These are phyloP conservation scores for Magnolia officinalis DNA, from an alignment of 164 flowering plant species.

Conservation along the genomic window DNA sequence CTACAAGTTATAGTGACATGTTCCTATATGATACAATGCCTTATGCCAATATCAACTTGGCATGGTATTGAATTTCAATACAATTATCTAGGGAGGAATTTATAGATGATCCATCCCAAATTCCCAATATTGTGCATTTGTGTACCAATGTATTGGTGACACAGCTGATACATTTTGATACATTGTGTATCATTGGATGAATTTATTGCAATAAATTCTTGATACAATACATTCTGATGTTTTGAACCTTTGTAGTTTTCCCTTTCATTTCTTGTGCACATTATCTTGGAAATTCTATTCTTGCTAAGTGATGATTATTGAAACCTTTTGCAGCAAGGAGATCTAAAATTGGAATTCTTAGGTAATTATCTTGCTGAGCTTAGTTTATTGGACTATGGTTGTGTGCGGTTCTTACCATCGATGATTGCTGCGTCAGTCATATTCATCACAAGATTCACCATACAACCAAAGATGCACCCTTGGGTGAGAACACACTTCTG, in stretches of 20 bases:
- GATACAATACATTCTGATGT: background rate
- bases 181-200: too few relatives aligned
- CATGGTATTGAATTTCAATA: background rate
- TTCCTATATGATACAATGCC: background rate
- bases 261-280: background rate
- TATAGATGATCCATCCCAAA: too few relatives aligned
- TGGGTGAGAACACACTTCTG: slow-evolving; percentile 43
- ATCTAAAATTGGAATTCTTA: slow-evolving; percentile 64
- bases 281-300: background rate
- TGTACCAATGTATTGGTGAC: too few relatives aligned
- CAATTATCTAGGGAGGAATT: too few relatives aligned
- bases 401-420: slow-evolving; percentile 71
- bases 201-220: background rate
- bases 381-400: slow-evolving; percentile 64
- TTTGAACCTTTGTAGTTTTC: background rate
- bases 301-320: background rate
- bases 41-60: background rate
- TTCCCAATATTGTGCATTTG: too few relatives aligned
- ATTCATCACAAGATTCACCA: slow-evolving; percentile 54
- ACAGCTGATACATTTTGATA: too few relatives aligned
- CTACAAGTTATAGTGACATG: background rate
- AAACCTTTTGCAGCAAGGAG: slow-evolving; percentile 39
- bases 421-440: slow-evolving; percentile 70
- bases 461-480: slow-evolving; percentile 51
- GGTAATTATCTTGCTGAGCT: slow-evolving; percentile 75